Base-by-base conservation (phyloP, 2,329 filamentous ascomycete species). In the Zopfia rhizophila region DNA sequence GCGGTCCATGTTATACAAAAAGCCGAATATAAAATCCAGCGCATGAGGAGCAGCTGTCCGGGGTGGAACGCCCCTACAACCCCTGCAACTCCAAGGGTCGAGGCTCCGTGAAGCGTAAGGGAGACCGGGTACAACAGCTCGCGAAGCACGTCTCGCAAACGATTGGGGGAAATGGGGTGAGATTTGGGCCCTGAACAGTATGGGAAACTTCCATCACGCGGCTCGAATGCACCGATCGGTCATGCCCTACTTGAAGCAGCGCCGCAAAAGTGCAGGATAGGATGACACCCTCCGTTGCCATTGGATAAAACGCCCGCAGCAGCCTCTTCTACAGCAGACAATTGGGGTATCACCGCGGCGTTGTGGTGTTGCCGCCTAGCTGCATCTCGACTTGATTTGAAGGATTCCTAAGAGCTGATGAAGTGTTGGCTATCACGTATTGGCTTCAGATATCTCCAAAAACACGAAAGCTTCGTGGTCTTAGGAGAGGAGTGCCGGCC, bases 161-260 rank as follows among this genome's bases (percentile, higher is more conserved):
- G 41, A 58, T 60, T 60, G 54, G 55, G 47, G 44, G 46, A 48
- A 50, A 16, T 29, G 42, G 40, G 39, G 38, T 45, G 28, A 51
- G 46, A 32, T 42, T 37, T 42, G 43, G 38, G 39, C n/a, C 45
- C 22, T 12, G 14, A 28, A 18, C 25, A 43, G 42, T 43, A 44
- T 52, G 45, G 43, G 37, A 38, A 38, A 46, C 37, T 45, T 29
- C 44, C 47, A 53, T 55, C 45, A 55, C 48, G 39, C 44, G 48
- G 41, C 31, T 24, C 29, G 22, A 24, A 24, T 43, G 25, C 32
- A 38, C 21, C 13, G 28, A 44, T 46, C 31, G 43, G 19, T 24
- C 22, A 45, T 44, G 45, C 43, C 35, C 31, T 36, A 25, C 43
- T 55, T 16, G 18, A 42, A 39, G 28, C 16, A 13, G 40, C 33